Conservation (phyloP, 371 early-diverging fungal species). For the Batkoa obscura region DNA sequence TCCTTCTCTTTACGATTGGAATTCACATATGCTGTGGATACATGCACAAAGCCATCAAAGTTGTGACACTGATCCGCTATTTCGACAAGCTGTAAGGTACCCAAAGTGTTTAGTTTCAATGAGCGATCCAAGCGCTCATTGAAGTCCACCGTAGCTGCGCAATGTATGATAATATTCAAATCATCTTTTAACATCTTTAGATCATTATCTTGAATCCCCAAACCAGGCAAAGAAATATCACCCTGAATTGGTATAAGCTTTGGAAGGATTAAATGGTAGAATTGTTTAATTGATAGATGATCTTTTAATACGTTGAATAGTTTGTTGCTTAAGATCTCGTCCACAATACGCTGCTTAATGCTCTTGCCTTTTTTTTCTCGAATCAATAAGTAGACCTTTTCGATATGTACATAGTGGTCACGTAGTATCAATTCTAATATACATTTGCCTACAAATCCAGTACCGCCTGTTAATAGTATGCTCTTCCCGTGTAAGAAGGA, state of each 20-base stretch:
- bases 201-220: constrained; percentile 25
- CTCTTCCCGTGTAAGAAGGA: constrained; percentile 15
- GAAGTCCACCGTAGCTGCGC: constrained; percentile 34
- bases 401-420: constrained; percentile 5
- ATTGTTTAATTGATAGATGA: constrained; percentile 10
- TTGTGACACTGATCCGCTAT: constrained; percentile 25
- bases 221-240: constrained; percentile 21
- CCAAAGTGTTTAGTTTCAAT: constrained; percentile 24
- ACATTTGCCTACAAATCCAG: constrained; percentile 41
- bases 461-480: constrained; percentile 33
- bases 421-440: constrained; percentile 29
- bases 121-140: constrained; percentile 22
- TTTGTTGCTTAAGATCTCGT: constrained; percentile 13
- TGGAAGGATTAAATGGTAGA: constrained; percentile 16
- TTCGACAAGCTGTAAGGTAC: constrained; percentile 24
- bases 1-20: constrained; percentile 21
- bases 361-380: constrained; percentile 13
- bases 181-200: constrained; percentile 18
- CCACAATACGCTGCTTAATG: constrained; percentile 12
- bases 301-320: constrained; percentile 15
- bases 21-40: constrained; percentile 27
- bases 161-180: constrained; percentile 25
- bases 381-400: constrained; percentile 12
- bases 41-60: constrained; percentile 22
- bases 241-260: constrained; percentile 31